Percentiles rank a stretch among this genome's conserved stretches.
phyloP scores from a whole-genome alignment of 2,329 filamentous ascomycete genomes.

The Exserohilum turcica region DNA sequence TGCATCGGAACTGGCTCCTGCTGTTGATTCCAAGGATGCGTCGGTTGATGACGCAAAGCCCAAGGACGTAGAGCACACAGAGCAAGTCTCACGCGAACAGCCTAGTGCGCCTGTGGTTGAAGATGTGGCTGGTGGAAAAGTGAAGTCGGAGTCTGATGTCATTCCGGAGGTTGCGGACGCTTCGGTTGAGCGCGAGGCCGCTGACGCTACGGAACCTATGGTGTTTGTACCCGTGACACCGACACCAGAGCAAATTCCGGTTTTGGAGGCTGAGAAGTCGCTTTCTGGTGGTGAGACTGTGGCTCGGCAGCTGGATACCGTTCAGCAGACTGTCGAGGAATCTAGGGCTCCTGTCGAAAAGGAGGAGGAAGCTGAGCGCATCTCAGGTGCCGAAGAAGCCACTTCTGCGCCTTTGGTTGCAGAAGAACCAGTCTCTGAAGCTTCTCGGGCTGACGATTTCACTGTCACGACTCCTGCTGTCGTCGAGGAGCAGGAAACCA shows the following conservation, averaged over 20 bases:
- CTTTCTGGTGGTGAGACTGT: neutral
- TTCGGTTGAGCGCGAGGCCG: neutral
- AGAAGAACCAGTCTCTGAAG: conserved; percentile 1
- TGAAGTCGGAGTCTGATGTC: neutral
- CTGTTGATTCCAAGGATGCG: neutral
- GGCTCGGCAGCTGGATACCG: conserved; percentile 2
- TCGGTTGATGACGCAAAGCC: no score
- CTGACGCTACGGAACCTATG: neutral
- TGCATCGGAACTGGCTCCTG: neutral
- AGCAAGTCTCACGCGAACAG: no score
- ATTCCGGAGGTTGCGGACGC: neutral
- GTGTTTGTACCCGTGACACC: neutral
- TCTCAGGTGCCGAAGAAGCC: neutral
- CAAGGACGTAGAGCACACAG: no score
- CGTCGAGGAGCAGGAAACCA: neutral
- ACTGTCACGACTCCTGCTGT: neutral
- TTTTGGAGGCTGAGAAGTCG: neutral
- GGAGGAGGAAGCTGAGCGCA: neutral
- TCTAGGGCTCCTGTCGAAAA: neutral
- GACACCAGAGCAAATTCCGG: neutral
- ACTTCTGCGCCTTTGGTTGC: neutral
- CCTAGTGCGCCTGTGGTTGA: no score
- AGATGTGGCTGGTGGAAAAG: neutral
- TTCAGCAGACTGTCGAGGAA: conserved; percentile 14
- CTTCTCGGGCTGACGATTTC: neutral